phyloP scores from a whole-genome alignment of 345 rosid species.

The Citrus trifoliata region DNA sequence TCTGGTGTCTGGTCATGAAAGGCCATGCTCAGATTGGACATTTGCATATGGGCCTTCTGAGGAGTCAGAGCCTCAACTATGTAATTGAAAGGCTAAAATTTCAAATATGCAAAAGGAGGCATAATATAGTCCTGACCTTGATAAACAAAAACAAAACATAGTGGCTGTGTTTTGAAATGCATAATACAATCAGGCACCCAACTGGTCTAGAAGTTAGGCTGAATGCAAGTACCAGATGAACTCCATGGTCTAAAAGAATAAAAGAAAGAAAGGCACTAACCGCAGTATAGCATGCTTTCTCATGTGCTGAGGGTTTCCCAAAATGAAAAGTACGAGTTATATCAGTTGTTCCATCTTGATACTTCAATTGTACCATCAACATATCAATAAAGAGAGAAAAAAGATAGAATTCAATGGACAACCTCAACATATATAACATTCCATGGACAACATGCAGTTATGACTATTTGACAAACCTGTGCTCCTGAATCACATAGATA shows the following conservation, averaged over 20 bases:
- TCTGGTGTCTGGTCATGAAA: too few species aligned
- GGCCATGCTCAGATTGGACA: too few species aligned
- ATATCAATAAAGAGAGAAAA: conserved; percentile 11
- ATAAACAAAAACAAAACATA: background rate
- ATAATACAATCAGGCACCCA: background rate
- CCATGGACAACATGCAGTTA: background rate
- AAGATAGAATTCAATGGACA: background rate
- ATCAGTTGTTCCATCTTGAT: conserved; percentile 97
- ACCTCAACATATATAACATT: background rate
- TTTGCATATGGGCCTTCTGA: too few species aligned
- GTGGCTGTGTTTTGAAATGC: background rate
- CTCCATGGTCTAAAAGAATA: background rate
- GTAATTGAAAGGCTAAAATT: background rate
- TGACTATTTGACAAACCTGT: conserved; percentile 53
- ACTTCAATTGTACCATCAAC: conserved; percentile 45
- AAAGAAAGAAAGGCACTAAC: conserved; percentile 35
- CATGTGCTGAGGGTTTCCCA: conserved; percentile 90
- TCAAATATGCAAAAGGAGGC: background rate
- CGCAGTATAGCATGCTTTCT: conserved; percentile 83
- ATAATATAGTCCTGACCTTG: background rate
- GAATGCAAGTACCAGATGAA: background rate
- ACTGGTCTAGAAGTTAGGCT: background rate
- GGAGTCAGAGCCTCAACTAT: background rate
- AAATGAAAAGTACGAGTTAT: conserved; percentile 95
- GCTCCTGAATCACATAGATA: conserved; percentile 98